These are phyloP conservation scores for Eucommia ulmoides DNA, from an alignment of 257 asterid species.

Conservation along the genomic window DNA sequence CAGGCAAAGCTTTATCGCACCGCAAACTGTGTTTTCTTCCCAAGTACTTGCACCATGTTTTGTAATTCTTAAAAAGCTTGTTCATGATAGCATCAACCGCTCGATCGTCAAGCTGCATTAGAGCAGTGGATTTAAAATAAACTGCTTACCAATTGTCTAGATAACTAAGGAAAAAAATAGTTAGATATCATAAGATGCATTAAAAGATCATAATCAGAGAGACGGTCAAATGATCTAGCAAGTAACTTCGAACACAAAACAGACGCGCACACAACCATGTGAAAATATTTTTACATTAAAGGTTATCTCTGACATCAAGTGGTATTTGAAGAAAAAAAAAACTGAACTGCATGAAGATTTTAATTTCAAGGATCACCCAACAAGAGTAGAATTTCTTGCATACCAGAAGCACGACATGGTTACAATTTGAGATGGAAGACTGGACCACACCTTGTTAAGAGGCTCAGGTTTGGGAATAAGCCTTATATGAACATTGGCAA, in stretches of 20 bases:
- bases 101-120: conserved; percentile 77
- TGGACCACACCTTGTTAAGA: conserved; percentile 39
- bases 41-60: conserved; percentile 94
- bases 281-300: background rate
- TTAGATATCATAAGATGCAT: too few relatives aligned
- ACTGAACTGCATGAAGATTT: background rate
- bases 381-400: too few relatives aligned
- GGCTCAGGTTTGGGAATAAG: conserved; percentile 90
- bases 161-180: background rate
- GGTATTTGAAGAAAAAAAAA: background rate
- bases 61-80: conserved; percentile 95
- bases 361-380: too few relatives aligned
- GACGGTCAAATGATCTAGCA: background rate
- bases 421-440: background rate
- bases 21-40: conserved; percentile 92
- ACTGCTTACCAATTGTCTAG: too few relatives aligned
- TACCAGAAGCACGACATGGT: too few relatives aligned
- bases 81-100: conserved; percentile 88
- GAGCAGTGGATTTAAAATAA: conserved; percentile 6
- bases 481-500: conserved; percentile 84
- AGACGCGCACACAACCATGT: background rate
- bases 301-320: too few relatives aligned
- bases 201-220: too few relatives aligned
- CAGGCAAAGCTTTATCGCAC: conserved; percentile 25
- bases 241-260: too few relatives aligned